phyloP scores from a whole-genome alignment of 2,329 filamentous ascomycete genomes.

The Curvularia eragrostidis region DNA sequence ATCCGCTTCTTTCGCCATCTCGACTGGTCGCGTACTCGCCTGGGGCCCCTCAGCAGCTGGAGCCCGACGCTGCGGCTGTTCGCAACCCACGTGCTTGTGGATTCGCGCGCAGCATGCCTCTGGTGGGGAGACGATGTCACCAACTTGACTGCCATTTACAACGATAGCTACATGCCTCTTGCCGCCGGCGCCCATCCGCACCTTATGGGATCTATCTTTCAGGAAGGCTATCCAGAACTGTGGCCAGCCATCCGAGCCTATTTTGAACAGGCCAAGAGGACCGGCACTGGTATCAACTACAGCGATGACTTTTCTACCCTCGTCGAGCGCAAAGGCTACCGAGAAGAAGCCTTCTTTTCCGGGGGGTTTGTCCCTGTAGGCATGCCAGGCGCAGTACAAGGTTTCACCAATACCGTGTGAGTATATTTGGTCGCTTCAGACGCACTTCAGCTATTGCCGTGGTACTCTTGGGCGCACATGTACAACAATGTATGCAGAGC shows the following conservation, averaged over 20 bases:
- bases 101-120: conserved; percentile 42
- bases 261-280: conserved; percentile 35
- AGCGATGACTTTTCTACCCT: conserved; percentile 30
- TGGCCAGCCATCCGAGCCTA: conserved; percentile 30
- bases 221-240: conserved; percentile 40
- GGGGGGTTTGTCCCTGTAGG: conserved; percentile 44
- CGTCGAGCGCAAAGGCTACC: conserved; percentile 39
- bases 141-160: conserved; percentile 44
- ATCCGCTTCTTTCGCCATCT: conserved; percentile 42
- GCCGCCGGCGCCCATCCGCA: conserved; percentile 36
- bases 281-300: conserved; percentile 36
- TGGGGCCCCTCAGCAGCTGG: conserved; percentile 39
- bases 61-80: conserved; percentile 39
- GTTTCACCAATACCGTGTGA: conserved; percentile 24
- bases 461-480: neutral
- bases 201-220: conserved; percentile 43
- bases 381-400: conserved; percentile 29
- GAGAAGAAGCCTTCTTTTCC: conserved; percentile 43
- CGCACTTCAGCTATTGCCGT: neutral
- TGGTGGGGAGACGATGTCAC: conserved; percentile 40
- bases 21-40: conserved; percentile 35
- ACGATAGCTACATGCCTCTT: conserved; percentile 39
- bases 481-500: neutral
- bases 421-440: conserved; percentile 1
- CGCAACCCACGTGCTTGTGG: conserved; percentile 40